A percentile compares a stretch with the other conserved stretches of the same genome.
These are phyloP conservation scores for Mycena capillaripes DNA, from an alignment of 768 basidiomycete species.

Conservation along the genomic window DNA sequence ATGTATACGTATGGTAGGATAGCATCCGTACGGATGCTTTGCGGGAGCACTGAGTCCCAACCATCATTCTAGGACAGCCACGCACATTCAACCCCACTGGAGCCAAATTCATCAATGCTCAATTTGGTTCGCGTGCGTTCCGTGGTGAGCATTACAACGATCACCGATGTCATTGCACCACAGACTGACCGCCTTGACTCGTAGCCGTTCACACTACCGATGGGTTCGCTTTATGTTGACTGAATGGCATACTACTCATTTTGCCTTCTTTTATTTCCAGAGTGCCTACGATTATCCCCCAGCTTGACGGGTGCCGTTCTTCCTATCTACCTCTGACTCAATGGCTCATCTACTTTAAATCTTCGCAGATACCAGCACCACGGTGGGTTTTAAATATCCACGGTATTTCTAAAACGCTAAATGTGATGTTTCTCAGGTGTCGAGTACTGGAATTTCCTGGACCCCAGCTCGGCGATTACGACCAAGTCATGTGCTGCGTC, in stretches of 20 bases:
- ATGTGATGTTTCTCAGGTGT: conserved; percentile 27
- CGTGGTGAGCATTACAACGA: conserved; percentile 24
- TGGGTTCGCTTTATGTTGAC: neutral
- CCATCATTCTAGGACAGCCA: conserved; percentile 16
- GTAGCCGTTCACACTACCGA: neutral
- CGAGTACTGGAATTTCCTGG: conserved; percentile 45
- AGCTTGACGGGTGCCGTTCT: neutral
- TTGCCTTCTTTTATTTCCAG: neutral
- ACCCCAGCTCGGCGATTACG: conserved; percentile 41
- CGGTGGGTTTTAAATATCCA: neutral
- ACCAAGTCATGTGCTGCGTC: conserved; percentile 40
- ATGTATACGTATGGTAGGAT: conserved; percentile 40
- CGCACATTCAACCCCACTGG: conserved; percentile 34
- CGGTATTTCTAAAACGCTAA: too few species aligned
- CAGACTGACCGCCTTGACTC: neutral
- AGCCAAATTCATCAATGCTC: conserved; percentile 36
- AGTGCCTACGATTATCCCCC: conserved; percentile 10
- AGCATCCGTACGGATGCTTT: too few species aligned
- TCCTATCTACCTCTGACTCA: neutral
- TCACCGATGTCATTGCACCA: neutral
- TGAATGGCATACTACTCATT: neutral
- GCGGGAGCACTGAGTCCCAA: too few species aligned
- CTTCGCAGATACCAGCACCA: conserved; percentile 3
- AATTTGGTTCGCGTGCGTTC: conserved; percentile 36
- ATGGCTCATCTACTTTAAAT: neutral